A percentile compares a stretch with the other conserved stretches of the same genome.
Conservation (phyloP, 73 alveolate species). For the Breviolum minutum region DNA sequence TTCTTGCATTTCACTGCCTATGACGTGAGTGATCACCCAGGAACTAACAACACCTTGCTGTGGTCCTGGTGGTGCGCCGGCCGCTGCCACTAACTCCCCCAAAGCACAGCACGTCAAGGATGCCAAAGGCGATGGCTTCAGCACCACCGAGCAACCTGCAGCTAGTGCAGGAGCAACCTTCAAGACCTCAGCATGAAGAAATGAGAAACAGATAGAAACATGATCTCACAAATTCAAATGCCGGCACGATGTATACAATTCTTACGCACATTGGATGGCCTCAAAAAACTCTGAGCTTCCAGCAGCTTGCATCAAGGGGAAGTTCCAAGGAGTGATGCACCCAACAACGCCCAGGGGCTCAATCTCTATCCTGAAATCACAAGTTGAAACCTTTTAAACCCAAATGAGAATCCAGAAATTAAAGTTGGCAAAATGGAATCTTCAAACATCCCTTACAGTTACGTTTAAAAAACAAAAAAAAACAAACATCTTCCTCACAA, state of each 20-base stretch:
- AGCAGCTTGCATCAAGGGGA: conserved; percentile 84
- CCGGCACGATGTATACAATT: neutral
- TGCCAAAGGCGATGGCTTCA: conserved; percentile 94
- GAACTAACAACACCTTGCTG: neutral
- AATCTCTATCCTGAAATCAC: conserved; percentile 3
- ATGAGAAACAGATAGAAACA: neutral
- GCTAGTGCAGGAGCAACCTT: conserved; percentile 87
- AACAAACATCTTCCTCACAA: too few species aligned
- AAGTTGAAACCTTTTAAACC: neutral
- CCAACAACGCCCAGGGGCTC: conserved; percentile 93
- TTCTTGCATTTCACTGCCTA: too few species aligned
- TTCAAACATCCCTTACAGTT: neutral
- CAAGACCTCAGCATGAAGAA: conserved; percentile 10
- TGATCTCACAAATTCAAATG: neutral
- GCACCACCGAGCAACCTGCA: conserved; percentile 82
- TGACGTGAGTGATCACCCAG: too few species aligned
- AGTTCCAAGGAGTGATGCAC: conserved; percentile 92
- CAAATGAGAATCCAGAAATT: too few species aligned
- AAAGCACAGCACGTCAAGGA: conserved; percentile 87
- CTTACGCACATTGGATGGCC: neutral
- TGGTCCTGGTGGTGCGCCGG: conserved; percentile 85
- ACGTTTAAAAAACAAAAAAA: too few species aligned
- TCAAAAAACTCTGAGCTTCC: neutral
- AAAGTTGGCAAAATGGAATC: neutral
- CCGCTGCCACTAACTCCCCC: conserved; percentile 88